Conservation (phyloP, 148 eudicot genomes). For the Diospyros lotus region DNA sequence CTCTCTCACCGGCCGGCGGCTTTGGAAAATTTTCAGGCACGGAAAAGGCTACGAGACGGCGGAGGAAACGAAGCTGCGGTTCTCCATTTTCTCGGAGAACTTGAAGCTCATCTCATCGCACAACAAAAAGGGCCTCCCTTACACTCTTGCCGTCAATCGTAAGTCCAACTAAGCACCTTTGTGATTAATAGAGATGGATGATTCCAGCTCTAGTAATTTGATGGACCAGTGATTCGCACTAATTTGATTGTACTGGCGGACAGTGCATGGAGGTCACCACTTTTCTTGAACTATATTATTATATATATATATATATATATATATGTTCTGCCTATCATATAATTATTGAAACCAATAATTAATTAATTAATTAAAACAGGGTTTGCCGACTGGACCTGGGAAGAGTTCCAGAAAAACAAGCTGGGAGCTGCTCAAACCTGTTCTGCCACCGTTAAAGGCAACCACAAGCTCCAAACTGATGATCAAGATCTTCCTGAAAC, state of each 20-base stretch:
- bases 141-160: conserved; percentile 83
- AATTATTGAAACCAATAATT: too few species aligned
- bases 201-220: too few species aligned
- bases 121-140: conserved; percentile 58
- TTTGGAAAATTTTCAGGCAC: conserved; percentile 35
- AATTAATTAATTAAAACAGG: conserved; percentile 29
- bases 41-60: conserved; percentile 72
- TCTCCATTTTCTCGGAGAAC: conserved; percentile 57
- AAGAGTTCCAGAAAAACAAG: conserved; percentile 62
- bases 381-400: conserved; percentile 93
- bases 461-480: conserved; percentile 56
- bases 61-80: conserved; percentile 63
- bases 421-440: conserved; percentile 97
- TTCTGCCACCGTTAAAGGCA: conserved; percentile 88
- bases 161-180: too few species aligned
- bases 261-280: too few species aligned
- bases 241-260: too few species aligned
- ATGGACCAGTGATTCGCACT: too few species aligned
- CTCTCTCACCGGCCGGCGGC: too few species aligned
- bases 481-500: conserved; percentile 45
- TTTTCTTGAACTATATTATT: too few species aligned
- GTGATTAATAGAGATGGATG: too few species aligned
- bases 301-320: too few species aligned
- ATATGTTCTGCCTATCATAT: too few species aligned
- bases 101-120: conserved; percentile 66